These are phyloP conservation scores for Plicaturopsis crispa DNA, from an alignment of 768 basidiomycete genomes.

Conservation along the genomic window DNA sequence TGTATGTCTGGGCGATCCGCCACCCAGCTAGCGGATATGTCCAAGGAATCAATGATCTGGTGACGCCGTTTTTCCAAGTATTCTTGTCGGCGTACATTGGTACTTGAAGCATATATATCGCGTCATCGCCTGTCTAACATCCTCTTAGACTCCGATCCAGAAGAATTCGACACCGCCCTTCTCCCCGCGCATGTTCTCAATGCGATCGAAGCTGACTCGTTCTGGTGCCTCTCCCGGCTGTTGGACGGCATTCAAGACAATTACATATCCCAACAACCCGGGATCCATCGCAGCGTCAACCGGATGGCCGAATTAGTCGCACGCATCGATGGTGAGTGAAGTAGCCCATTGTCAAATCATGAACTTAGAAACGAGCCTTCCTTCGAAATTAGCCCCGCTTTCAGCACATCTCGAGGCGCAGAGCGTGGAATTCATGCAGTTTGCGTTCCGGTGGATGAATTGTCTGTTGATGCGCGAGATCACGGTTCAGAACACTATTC, in stretches of 20 bases:
- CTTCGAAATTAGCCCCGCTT: constrained; percentile 57
- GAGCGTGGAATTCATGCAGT: constrained; percentile 99
- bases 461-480: constrained; percentile 98
- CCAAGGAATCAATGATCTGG: constrained; percentile 98
- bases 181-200: constrained; percentile 65
- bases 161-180: constrained; percentile 72
- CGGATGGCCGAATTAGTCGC: constrained; percentile 92
- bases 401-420: constrained; percentile 79
- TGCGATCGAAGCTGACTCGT: constrained; percentile 94
- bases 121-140: no score
- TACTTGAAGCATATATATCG: constrained; percentile 22
- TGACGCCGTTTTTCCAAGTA: constrained; percentile 95
- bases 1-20: constrained; percentile 98
- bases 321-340: constrained; percentile 69
- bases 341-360: constrained; percentile 2
- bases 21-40: constrained; percentile 99
- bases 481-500: constrained; percentile 90
- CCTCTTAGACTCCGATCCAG: constrained; percentile 77
- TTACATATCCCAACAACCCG: constrained; percentile 94
- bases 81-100: constrained; percentile 95
- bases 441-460: constrained; percentile 99
- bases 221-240: constrained; percentile 95
- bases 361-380: background rate
- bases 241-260: constrained; percentile 98
- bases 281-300: constrained; percentile 88